Evolutionary conservation across 2,329 filamentous ascomycete genomes (phyloP).

Genomic region (Ophiocordyceps camponoti-rufipedis): DNA sequence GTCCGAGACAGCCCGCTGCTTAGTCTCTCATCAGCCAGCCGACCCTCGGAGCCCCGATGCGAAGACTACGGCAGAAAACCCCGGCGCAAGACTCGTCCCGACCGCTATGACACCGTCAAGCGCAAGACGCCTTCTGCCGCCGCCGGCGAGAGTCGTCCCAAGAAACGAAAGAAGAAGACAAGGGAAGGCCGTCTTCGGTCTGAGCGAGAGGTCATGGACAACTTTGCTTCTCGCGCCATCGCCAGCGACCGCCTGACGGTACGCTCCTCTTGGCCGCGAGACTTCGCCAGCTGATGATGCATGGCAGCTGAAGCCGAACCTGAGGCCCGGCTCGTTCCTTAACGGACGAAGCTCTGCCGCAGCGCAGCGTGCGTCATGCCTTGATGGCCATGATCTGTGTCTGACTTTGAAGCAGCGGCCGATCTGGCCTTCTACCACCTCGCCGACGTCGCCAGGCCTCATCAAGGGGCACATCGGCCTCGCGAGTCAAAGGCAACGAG

Average conservation of each 20-base stretch:
- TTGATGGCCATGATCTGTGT: neutral
- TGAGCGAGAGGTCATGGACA: slow-evolving; percentile 29
- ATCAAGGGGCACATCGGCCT: neutral
- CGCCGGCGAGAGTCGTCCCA: neutral
- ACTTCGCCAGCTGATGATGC: neutral
- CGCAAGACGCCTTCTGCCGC: neutral
- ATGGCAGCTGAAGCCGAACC: slow-evolving; percentile 14
- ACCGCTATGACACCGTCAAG: slow-evolving; percentile 5
- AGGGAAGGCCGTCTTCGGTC: slow-evolving; percentile 14
- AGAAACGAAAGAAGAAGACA: slow-evolving; percentile 1
- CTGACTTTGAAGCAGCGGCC: slow-evolving; percentile 19
- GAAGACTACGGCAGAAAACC: neutral
- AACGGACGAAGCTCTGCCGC: slow-evolving; percentile 12
- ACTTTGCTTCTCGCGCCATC: slow-evolving; percentile 37
- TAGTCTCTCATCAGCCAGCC: neutral
- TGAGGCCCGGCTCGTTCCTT: slow-evolving; percentile 14
- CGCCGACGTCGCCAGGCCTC: slow-evolving; percentile 8
- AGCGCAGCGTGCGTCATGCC: slow-evolving; percentile 5
- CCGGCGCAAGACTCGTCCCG: slow-evolving; percentile 1
- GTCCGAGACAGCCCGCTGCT: slow-evolving; percentile 1
- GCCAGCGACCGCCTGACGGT: slow-evolving; percentile 18
- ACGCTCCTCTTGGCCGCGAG: slow-evolving; percentile 1
- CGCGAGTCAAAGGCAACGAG: slow-evolving; percentile 10
- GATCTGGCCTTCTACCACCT: slow-evolving; percentile 35
- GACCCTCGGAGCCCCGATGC: neutral